Conservation (phyloP, 306 rosid genomes). For the Vigna trinervia region DNA sequence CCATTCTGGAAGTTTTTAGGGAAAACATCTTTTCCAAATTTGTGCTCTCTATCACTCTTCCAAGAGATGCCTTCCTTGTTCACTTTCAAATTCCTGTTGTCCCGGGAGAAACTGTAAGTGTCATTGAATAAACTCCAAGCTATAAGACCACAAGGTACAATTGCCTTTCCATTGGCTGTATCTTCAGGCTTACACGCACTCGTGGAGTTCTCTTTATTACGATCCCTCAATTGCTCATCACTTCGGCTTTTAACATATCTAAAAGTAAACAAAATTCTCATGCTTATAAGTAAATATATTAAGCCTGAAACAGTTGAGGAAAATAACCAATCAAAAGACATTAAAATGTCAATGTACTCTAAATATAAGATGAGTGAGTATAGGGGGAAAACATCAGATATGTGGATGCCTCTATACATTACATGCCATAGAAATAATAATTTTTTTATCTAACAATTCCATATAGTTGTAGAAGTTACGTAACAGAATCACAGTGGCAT, state of each 20-base stretch:
- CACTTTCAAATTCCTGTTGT: conserved; percentile 44
- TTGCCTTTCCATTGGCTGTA: conserved; percentile 36
- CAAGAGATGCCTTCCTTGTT: conserved; percentile 80
- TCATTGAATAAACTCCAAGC: conserved; percentile 97
- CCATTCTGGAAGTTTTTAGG: conserved; percentile 78
- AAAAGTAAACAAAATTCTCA: conserved; percentile 25
- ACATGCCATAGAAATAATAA: conserved; percentile 9
- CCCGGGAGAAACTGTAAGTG: conserved; percentile 66
- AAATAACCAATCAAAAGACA: conserved; percentile 24
- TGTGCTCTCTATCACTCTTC: conserved; percentile 92
- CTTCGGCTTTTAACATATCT: conserved; percentile 95
- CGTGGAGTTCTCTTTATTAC: neutral
- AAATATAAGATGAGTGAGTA: conserved; percentile 1
- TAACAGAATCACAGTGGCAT: neutral
- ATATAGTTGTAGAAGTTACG: neutral
- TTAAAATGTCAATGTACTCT: neutral
- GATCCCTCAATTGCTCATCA: conserved; percentile 68
- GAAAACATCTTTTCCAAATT: conserved; percentile 78
- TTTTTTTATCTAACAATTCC: neutral
- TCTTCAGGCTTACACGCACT: conserved; percentile 77
- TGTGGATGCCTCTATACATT: neutral
- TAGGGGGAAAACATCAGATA: neutral
- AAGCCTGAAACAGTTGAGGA: neutral
- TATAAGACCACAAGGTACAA: conserved; percentile 94
- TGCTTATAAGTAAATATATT: conserved; percentile 16